phyloP scores from a whole-genome alignment of 2,329 filamentous ascomycete species.

The Talaromyces sp. region DNA sequence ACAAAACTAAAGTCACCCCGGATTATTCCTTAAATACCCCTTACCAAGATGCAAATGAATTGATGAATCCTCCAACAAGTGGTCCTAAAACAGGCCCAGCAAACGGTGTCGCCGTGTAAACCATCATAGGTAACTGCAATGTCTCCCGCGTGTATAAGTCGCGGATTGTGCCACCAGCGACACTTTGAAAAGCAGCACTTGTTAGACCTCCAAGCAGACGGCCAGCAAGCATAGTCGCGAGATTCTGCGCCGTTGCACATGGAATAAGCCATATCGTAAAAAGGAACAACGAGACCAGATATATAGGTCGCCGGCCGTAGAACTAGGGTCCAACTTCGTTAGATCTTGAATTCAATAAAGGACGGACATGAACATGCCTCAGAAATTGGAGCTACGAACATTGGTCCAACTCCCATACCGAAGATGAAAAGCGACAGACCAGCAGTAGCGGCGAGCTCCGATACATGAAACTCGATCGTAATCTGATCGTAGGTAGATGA shows the following conservation, averaged over 20 bases:
- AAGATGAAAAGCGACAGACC: slow-evolving; percentile 79
- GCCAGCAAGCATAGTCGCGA: slow-evolving; percentile 69
- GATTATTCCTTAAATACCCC: background rate
- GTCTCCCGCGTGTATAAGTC: slow-evolving; percentile 67
- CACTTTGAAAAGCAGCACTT: slow-evolving; percentile 47
- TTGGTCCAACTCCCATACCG: slow-evolving; percentile 63
- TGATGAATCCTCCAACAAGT: slow-evolving; percentile 70
- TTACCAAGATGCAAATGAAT: slow-evolving; percentile 60
- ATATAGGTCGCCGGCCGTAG: slow-evolving; percentile 78
- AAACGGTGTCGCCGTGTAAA: slow-evolving; percentile 62
- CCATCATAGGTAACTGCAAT: slow-evolving; percentile 74
- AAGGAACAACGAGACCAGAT: slow-evolving; percentile 70
- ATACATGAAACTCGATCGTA: background rate
- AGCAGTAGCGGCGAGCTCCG: slow-evolving; percentile 62
- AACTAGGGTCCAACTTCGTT: slow-evolving; percentile 41
- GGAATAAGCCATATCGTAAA: slow-evolving; percentile 55
- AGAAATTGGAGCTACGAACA: slow-evolving; percentile 56
- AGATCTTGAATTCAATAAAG: background rate
- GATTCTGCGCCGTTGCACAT: slow-evolving; percentile 72
- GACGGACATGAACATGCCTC: slow-evolving; percentile 46
- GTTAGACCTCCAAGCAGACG: slow-evolving; percentile 60
- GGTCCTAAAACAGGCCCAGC: slow-evolving; percentile 54
- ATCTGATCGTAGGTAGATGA: background rate
- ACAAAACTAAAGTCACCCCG: background rate
- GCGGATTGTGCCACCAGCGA: slow-evolving; percentile 42